Conservation (phyloP, 176 grass and related monocot species). For the Oryza longistaminata region DNA sequence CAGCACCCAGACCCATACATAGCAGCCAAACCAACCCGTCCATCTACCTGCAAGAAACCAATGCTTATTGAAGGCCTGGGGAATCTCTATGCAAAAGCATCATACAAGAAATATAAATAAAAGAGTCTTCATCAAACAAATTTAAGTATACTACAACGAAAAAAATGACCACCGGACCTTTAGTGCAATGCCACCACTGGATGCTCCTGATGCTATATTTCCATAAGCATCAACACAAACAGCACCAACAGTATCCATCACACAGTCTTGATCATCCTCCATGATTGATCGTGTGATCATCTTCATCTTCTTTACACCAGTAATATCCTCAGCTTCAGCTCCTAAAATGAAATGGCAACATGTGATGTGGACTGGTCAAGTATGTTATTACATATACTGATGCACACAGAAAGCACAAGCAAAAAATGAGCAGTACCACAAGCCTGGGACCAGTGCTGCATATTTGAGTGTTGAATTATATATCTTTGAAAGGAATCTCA, state of each 20-base stretch:
- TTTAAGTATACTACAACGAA: background rate
- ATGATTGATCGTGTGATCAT: slow-evolving; percentile 27
- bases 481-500: background rate
- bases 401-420: background rate
- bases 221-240: slow-evolving; percentile 76
- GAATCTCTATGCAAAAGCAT: background rate
- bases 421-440: slow-evolving; percentile 15
- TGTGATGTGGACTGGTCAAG: slow-evolving; percentile 22
- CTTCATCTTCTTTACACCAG: slow-evolving; percentile 42
- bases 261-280: slow-evolving; percentile 49
- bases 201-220: slow-evolving; percentile 80
- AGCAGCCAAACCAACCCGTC: slow-evolving; percentile 89
- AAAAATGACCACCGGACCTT: slow-evolving; percentile 51
- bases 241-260: slow-evolving; percentile 91
- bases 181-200: slow-evolving; percentile 94
- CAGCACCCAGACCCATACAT: slow-evolving; percentile 98
- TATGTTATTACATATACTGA: background rate
- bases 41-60: slow-evolving; percentile 66
- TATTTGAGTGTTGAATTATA: slow-evolving; percentile 1
- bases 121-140: background rate
- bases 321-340: slow-evolving; percentile 32
- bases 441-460: background rate
- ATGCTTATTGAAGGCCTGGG: slow-evolving; percentile 20
- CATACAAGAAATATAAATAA: background rate
- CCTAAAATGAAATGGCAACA: slow-evolving; percentile 51